phyloP scores from a whole-genome alignment of 2,329 filamentous ascomycete species.

The Aspergillus intermedius region DNA sequence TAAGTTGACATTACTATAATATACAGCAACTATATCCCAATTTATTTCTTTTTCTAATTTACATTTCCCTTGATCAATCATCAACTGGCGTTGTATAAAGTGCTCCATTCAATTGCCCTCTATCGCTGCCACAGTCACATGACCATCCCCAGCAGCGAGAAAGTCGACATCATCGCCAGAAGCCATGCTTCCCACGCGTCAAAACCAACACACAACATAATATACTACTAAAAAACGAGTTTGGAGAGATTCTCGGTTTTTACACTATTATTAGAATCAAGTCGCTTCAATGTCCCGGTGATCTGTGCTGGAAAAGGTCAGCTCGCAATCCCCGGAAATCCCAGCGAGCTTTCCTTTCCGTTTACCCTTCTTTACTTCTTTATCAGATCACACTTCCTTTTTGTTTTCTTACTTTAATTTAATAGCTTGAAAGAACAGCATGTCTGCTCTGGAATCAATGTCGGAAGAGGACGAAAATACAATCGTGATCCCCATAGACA shows the following conservation, averaged over 20 bases:
- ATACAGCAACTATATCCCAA: background rate
- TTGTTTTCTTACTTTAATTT: background rate
- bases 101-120: no score
- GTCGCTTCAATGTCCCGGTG: background rate
- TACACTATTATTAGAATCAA: background rate
- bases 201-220: background rate
- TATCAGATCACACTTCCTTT: background rate
- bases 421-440: background rate
- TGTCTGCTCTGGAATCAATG: background rate
- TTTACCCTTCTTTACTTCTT: background rate
- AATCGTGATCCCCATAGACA: slow-evolving; percentile 28
- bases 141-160: background rate
- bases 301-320: background rate
- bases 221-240: no score
- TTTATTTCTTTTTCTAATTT: background rate
- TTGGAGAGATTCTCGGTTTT: background rate
- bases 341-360: background rate
- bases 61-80: background rate
- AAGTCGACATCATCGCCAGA: no score
- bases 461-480: slow-evolving; percentile 14
- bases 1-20: background rate
- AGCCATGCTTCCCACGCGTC: no score
- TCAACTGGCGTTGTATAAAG: no score
- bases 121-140: background rate
- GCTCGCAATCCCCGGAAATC: background rate